Percentiles rank a stretch among this genome's conserved stretches.
These are phyloP conservation scores for Aaosphaeria arxii DNA, from an alignment of 2,329 filamentous ascomycete species.

Conservation along the genomic window DNA sequence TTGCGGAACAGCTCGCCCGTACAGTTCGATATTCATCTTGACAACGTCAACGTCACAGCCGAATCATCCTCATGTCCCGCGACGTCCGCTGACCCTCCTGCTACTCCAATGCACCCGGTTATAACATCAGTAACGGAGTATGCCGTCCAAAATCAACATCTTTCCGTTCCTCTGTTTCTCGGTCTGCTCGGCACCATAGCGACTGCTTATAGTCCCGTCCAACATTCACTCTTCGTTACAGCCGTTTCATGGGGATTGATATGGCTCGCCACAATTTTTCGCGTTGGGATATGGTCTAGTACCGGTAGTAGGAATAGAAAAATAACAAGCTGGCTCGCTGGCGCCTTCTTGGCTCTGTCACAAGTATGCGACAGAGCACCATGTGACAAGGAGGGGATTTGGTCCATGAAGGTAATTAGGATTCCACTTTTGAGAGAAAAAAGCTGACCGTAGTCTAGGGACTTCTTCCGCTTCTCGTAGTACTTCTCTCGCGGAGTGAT, in stretches of 20 bases:
- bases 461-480: constrained; percentile 31
- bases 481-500: constrained; percentile 27
- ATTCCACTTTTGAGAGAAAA: background rate
- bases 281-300: constrained; percentile 29
- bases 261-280: constrained; percentile 33
- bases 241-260: constrained; percentile 42
- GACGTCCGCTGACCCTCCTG: constrained; percentile 25
- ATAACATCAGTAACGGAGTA: constrained; percentile 25
- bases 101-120: constrained; percentile 38
- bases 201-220: constrained; percentile 30
- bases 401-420: constrained; percentile 45
- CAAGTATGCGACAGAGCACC: constrained; percentile 44
- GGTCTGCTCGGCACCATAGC: constrained; percentile 32
- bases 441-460: constrained; percentile 21
- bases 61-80: constrained; percentile 19
- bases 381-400: constrained; percentile 42
- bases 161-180: constrained; percentile 33
- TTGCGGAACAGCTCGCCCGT: no score
- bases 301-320: constrained; percentile 19
- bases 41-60: background rate
- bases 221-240: constrained; percentile 43
- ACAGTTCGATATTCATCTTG: no score
- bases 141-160: constrained; percentile 26
- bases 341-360: constrained; percentile 41
- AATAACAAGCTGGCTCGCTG: constrained; percentile 38